These are phyloP conservation scores for Globisporangium barbulae DNA, from an alignment of 352 stramenopile genomes.

Conservation along the genomic window DNA sequence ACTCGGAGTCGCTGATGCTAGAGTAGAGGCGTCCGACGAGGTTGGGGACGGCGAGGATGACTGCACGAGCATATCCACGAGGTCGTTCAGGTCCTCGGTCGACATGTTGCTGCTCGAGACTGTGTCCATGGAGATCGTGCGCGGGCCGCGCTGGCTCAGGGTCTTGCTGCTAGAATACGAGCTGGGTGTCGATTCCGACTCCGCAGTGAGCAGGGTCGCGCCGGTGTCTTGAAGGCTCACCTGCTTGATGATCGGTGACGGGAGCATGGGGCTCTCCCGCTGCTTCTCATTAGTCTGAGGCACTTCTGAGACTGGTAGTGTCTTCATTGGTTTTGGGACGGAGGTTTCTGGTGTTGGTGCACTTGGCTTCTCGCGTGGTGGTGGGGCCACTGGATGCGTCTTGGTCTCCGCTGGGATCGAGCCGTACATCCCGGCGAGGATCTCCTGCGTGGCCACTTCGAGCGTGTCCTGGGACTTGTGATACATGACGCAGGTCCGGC, in stretches of 20 bases:
- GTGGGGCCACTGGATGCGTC: neutral
- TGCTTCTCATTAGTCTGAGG: neutral
- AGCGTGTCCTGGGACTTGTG: neutral
- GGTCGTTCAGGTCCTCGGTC: slow-evolving; percentile 6
- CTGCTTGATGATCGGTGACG: slow-evolving; percentile 1
- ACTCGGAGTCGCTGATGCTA: neutral
- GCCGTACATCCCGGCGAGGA: slow-evolving; percentile 8
- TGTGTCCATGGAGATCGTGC: slow-evolving; percentile 13
- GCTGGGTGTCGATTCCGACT: neutral
- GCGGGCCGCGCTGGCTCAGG: neutral
- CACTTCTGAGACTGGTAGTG: neutral
- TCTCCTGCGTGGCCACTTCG: slow-evolving; percentile 12
- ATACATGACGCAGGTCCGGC: neutral
- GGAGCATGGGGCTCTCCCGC: neutral
- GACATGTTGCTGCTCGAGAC: slow-evolving; percentile 10
- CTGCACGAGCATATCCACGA: slow-evolving; percentile 1
- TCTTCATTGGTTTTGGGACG: neutral
- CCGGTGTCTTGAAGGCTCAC: neutral
- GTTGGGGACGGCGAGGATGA: neutral
- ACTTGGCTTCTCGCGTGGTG: neutral
- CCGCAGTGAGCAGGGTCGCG: neutral
- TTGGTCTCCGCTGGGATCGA: neutral
- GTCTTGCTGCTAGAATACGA: neutral
- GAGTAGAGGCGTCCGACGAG: neutral
- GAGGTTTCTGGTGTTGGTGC: neutral